These are phyloP conservation scores for Nitzschia putrida DNA, from an alignment of 108 stramenopile species.

Conservation along the genomic window DNA sequence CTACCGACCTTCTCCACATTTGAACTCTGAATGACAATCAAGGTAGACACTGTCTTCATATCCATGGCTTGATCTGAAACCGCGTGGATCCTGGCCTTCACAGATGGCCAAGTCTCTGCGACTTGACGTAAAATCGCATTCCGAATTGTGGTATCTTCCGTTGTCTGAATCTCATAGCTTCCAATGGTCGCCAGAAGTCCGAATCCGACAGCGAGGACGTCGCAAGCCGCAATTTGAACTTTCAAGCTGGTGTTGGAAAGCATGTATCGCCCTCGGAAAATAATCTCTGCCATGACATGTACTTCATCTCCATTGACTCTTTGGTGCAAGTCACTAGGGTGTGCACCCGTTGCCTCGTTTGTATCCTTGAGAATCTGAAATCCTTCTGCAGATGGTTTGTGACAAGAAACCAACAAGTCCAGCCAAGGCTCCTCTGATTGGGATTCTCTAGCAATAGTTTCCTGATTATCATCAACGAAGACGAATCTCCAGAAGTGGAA, in stretches of 20 bases:
- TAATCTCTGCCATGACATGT: slow-evolving; percentile 15
- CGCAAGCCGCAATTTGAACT: slow-evolving; percentile 25
- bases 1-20: not conserved
- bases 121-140: slow-evolving; percentile 37
- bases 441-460: too few species aligned
- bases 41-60: slow-evolving; percentile 8
- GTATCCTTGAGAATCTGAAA: not conserved
- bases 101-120: slow-evolving; percentile 35
- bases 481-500: too few species aligned
- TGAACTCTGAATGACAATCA: slow-evolving; percentile 2
- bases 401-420: slow-evolving; percentile 1
- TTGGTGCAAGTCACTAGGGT: not conserved
- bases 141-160: slow-evolving; percentile 11
- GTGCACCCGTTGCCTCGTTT: not conserved
- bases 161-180: slow-evolving; percentile 21
- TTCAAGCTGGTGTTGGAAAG: slow-evolving; percentile 24
- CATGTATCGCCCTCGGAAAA: slow-evolving; percentile 20
- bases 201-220: slow-evolving; percentile 24
- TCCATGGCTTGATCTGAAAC: slow-evolving; percentile 15
- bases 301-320: slow-evolving; percentile 5
- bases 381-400: not conserved
- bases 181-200: slow-evolving; percentile 22
- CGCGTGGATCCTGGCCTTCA: slow-evolving; percentile 23
- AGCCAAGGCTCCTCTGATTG: slow-evolving; percentile 11
- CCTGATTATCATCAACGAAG: too few species aligned